Evolutionary conservation across 2,329 filamentous ascomycete genomes (phyloP).

Genomic region (Periconia sp.): DNA sequence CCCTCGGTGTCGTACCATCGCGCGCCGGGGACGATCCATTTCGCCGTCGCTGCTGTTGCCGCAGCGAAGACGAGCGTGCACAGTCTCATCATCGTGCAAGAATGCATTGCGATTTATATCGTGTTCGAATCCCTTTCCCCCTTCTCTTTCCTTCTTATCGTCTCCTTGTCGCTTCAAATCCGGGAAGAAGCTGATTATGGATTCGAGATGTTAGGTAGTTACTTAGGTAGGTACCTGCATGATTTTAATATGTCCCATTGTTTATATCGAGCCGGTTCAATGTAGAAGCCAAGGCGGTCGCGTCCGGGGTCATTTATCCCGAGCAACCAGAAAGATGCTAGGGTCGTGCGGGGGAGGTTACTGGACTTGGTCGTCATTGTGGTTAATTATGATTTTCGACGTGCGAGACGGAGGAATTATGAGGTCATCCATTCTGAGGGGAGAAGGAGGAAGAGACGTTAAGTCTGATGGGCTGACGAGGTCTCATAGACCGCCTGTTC

Average conservation of each 20-base stretch:
- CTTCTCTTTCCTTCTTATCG: neutral
- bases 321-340: neutral
- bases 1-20: constrained; percentile 64
- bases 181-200: no score
- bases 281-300: neutral
- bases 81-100: no score
- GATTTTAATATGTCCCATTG: no score
- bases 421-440: neutral
- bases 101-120: neutral
- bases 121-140: neutral
- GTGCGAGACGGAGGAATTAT: neutral
- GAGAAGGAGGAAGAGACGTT: no score
- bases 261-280: neutral
- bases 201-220: neutral
- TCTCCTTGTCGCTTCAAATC: no score
- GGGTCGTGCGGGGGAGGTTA: neutral
- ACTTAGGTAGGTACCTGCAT: no score
- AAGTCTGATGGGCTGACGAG: no score
- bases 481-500: no score
- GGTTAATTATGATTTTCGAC: no score
- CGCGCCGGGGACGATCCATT: constrained; percentile 64
- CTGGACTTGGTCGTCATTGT: neutral
- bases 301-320: neutral
- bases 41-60: constrained; percentile 30
- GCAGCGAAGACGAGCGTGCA: constrained; percentile 17